Conservation (phyloP, 768 basidiomycete species). For the Mycena galericulata region DNA sequence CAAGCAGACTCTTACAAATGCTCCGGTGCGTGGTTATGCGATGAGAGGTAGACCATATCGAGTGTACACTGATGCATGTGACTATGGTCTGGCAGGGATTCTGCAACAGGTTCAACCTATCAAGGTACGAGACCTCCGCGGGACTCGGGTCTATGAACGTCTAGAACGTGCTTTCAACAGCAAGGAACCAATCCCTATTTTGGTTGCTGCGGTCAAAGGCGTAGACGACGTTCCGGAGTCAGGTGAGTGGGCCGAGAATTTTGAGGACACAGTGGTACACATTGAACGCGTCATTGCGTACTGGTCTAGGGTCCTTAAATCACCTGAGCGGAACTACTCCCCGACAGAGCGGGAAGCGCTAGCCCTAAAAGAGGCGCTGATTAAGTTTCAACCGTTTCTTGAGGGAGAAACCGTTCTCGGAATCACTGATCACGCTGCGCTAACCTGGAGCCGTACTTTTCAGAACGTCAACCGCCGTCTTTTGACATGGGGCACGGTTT, state of each 20-base stretch:
- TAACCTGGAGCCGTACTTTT: slow-evolving; percentile 39
- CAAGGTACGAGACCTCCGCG: slow-evolving; percentile 39
- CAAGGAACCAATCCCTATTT: slow-evolving; percentile 36
- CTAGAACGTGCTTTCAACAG: slow-evolving; percentile 36
- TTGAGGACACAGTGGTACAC: slow-evolving; percentile 42
- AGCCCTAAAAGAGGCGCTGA: too few species aligned
- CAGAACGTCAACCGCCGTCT: slow-evolving; percentile 41
- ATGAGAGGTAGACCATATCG: slow-evolving; percentile 45
- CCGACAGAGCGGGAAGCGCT: slow-evolving; percentile 14
- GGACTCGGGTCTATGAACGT: slow-evolving; percentile 42
- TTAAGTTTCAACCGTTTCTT: slow-evolving; percentile 40
- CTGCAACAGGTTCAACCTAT: slow-evolving; percentile 50
- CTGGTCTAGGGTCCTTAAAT: slow-evolving; percentile 47
- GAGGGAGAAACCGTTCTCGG: slow-evolving; percentile 46
- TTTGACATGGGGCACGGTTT: slow-evolving; percentile 47
- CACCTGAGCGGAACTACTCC: not conserved
- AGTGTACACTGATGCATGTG: slow-evolving; percentile 50
- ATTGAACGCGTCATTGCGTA: slow-evolving; percentile 47
- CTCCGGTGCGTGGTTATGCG: slow-evolving; percentile 35
- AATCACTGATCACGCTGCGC: slow-evolving; percentile 39
- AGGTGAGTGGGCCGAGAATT: slow-evolving; percentile 35
- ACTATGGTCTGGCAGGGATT: slow-evolving; percentile 41
- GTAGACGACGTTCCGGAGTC: slow-evolving; percentile 27
- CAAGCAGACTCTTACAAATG: slow-evolving; percentile 43
- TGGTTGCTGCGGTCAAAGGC: slow-evolving; percentile 40